phyloP scores from a whole-genome alignment of 768 basidiomycete species.

The Serendipita sp. region DNA sequence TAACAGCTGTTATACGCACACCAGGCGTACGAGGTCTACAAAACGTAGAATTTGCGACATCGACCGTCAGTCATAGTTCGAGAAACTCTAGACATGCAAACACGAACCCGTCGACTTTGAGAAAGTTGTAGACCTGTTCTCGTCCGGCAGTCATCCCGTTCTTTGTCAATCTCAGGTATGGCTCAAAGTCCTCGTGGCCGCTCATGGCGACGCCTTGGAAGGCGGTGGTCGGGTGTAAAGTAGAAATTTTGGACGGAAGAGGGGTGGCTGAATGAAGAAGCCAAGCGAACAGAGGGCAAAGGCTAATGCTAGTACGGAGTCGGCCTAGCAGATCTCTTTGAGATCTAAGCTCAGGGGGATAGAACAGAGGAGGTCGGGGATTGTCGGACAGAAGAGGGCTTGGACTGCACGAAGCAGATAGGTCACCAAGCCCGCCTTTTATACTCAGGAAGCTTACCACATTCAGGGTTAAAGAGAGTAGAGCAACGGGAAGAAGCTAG shows the following conservation, averaged over 20 bases:
- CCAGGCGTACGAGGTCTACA: neutral
- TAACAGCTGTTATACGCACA: constrained; percentile 12
- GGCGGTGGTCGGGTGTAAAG: neutral
- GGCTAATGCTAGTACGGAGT: no score
- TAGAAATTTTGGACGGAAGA: neutral
- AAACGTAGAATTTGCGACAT: neutral
- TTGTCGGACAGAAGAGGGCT: no score
- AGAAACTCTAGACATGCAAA: neutral
- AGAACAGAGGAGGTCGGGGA: no score
- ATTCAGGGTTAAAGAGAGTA: no score
- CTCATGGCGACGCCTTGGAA: neutral
- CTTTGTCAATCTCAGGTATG: neutral
- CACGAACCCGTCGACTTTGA: neutral
- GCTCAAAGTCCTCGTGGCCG: neutral
- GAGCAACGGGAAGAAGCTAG: neutral
- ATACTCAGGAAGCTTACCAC: no score
- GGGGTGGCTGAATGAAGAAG: no score
- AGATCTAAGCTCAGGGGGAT: no score
- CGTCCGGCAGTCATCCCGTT: neutral
- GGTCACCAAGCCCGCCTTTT: no score
- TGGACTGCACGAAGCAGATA: no score
- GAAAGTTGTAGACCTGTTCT: constrained; percentile 5
- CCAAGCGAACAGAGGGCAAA: no score
- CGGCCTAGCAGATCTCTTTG: no score
- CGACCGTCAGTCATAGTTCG: neutral